Base-by-base conservation (phyloP, 2,329 filamentous ascomycete genomes). In the Rutstroemia sydowiana region DNA sequence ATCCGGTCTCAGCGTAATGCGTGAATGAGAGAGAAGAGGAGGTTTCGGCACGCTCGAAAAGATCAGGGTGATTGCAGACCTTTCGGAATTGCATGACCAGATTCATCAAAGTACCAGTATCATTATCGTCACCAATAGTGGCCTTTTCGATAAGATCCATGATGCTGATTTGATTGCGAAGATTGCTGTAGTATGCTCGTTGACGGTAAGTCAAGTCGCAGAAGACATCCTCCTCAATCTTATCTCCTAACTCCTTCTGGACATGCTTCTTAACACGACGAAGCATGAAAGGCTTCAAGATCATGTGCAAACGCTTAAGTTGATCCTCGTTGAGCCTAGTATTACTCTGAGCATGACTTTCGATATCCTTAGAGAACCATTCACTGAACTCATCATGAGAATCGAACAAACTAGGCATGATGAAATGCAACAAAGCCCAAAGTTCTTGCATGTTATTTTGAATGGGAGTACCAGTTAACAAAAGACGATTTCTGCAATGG, bases 391-490 rank as follows among this genome's bases (percentile, higher is more conserved):
- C 88, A 65, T 95, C 88, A 70, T 93, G 88, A 0, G 87, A 92
- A 69, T 93, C 93, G 70, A 98, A 98, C 47, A 98, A 77, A 40
- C 88, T 95, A n/a, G 93, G 93, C 93, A 98, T 97, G 73, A 97
- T 97, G 73, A 98, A 98, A 77, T 98, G 93, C 18, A 98, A 77
- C 59, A 98, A 72, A 28, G 93, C 93, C 93, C 93, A 98, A 54
- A 98, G 72, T 71, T 98, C 92, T 70, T 97, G 93, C 93, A 98
- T 98, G 76, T 97, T 98, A 74, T 98, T 98, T 70, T 98, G 93
- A 59, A 98, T 97, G 2, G 93, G 93, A 0, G 93, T 98, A 72
- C 93, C 93, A 0, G 93, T 98, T 18, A 98, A 79, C 41, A 98
- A 75, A 43, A 98, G 79, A 60, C 93, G 83, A 70, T 97, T 98